A percentile compares a stretch with the other conserved stretches of the same genome.
phyloP scores from a whole-genome alignment of 805 yeast species.

The Metschnikowia dekortorum region DNA sequence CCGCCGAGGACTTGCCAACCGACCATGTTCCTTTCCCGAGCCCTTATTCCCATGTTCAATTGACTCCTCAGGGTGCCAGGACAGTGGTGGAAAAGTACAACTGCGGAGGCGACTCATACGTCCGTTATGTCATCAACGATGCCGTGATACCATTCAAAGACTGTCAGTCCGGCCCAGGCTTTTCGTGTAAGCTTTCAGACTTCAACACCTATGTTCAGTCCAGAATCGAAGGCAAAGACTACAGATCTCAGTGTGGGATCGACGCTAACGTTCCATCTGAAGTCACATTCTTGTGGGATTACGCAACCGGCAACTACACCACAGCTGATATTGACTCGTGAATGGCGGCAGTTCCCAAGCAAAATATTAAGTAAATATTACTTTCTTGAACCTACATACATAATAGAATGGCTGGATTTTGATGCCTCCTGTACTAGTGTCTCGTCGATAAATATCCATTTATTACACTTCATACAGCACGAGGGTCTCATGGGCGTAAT shows the following conservation, averaged over 20 bases:
- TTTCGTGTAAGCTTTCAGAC: constrained; percentile 36
- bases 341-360: background rate
- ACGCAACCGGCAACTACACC: constrained; percentile 19
- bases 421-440: too few species aligned
- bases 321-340: constrained; percentile 18
- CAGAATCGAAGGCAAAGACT: constrained; percentile 26
- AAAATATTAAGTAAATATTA: too few species aligned
- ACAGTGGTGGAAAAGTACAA: constrained; percentile 33
- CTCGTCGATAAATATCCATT: too few species aligned
- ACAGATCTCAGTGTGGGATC: constrained; percentile 25
- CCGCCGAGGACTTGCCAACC: constrained; percentile 40
- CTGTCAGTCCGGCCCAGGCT: constrained; percentile 40
- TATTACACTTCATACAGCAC: too few species aligned
- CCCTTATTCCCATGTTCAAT: constrained; percentile 39
- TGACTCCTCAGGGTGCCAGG: constrained; percentile 41
- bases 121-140: constrained; percentile 37
- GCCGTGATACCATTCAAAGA: constrained; percentile 34
- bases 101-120: constrained; percentile 28
- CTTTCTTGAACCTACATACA: too few species aligned
- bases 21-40: constrained; percentile 45
- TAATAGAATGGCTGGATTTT: too few species aligned
- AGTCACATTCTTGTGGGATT: constrained; percentile 43
- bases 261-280: constrained; percentile 18
- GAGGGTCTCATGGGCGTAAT: too few species aligned
- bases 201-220: constrained; percentile 26